A percentile compares a stretch with the other conserved stretches of the same genome.
Conservation (phyloP, 495 filamentous ascomycete genomes). For the Neurospora sp. region DNA sequence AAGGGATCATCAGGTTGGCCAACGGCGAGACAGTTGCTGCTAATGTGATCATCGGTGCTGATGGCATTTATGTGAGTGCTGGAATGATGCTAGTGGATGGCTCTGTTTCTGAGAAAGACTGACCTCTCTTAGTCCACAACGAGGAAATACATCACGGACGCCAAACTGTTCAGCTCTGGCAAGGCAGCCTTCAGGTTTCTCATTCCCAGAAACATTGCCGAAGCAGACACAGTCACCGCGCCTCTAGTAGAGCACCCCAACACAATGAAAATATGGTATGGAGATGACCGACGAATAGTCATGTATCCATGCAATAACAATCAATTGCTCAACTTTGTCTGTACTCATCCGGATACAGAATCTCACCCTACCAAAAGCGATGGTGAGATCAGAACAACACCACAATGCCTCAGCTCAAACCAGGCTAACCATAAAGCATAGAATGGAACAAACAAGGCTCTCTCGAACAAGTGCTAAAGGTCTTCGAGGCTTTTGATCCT, state of each 20-base stretch:
- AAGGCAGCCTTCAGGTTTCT: constrained; percentile 55
- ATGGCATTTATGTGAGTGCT: constrained; percentile 27
- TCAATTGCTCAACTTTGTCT: constrained; percentile 49
- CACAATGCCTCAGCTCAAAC: background rate
- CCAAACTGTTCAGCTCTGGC: constrained; percentile 37
- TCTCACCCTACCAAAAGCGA: constrained; percentile 17
- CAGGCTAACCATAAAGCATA: background rate
- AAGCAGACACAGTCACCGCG: constrained; percentile 37
- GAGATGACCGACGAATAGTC: constrained; percentile 41
- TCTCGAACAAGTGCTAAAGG: constrained; percentile 36
- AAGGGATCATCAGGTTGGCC: constrained; percentile 31
- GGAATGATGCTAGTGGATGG: background rate
- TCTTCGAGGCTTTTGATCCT: constrained; percentile 42
- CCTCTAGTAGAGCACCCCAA: constrained; percentile 29
- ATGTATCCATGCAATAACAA: constrained; percentile 51
- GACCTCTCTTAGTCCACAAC: constrained; percentile 17
- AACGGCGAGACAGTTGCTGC: constrained; percentile 22
- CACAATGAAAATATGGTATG: constrained; percentile 41
- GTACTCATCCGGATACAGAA: constrained; percentile 43
- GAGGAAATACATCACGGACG: constrained; percentile 20
- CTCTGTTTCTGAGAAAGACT: background rate
- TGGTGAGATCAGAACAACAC: constrained; percentile 6
- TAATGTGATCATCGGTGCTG: constrained; percentile 33
- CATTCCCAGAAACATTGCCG: constrained; percentile 32
- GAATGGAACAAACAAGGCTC: constrained; percentile 41